A percentile compares a stretch with the other conserved stretches of the same genome.
These are phyloP conservation scores for Fusarium fujikuroi DNA, from an alignment of 2,329 filamentous ascomycete genomes.

Conservation along the genomic window DNA sequence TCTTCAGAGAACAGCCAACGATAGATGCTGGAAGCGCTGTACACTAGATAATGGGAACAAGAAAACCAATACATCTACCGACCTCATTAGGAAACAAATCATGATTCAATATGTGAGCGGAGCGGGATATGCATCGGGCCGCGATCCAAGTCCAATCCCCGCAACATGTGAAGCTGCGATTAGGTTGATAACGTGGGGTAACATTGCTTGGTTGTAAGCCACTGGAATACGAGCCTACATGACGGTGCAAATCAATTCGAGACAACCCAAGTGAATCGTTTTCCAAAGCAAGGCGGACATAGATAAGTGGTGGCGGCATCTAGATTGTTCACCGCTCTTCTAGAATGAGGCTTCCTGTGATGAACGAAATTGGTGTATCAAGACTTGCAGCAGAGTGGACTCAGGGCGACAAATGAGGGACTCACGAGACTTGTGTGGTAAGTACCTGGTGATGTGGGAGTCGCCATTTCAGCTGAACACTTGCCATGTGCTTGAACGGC, in stretches of 20 bases:
- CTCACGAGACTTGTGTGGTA: slow-evolving; percentile 6
- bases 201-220: neutral
- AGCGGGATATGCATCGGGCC: slow-evolving; percentile 14
- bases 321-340: slow-evolving; percentile 37
- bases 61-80: slow-evolving; percentile 37
- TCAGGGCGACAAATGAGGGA: slow-evolving; percentile 22
- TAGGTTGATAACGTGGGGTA: neutral
- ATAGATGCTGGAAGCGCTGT: slow-evolving; percentile 39
- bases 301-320: slow-evolving; percentile 17
- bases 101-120: slow-evolving; percentile 14
- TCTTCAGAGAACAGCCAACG: slow-evolving; percentile 15
- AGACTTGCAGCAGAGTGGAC: slow-evolving; percentile 23
- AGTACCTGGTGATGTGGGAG: slow-evolving; percentile 12
- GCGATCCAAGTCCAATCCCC: neutral
- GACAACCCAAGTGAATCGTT: slow-evolving; percentile 5
- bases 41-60: slow-evolving; percentile 46
- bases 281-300: neutral
- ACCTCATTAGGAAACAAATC: slow-evolving; percentile 17
- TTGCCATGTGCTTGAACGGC: slow-evolving; percentile 25
- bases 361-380: slow-evolving; percentile 6
- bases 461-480: slow-evolving; percentile 14
- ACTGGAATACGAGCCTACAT: neutral
- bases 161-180: neutral
- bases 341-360: slow-evolving; percentile 26
- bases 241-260: neutral